Percentiles rank a stretch among this genome's conserved stretches.
These are phyloP conservation scores for Panicum virgatum DNA, from an alignment of 202 grass and related monocot genomes.

Conservation along the genomic window DNA sequence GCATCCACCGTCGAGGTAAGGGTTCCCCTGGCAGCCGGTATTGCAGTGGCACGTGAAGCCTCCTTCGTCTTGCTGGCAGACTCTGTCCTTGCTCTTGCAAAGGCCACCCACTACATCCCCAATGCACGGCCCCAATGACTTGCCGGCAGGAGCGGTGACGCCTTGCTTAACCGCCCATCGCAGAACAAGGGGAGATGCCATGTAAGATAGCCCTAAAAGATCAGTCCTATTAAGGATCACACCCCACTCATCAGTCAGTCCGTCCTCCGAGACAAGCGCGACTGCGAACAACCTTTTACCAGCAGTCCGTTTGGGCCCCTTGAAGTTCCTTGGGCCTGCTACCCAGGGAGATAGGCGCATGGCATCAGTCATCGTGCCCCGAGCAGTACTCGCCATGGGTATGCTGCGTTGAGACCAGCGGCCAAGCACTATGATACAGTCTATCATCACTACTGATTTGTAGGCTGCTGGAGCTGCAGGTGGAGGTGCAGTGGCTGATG, in stretches of 20 bases:
- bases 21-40: not conserved
- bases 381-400: not conserved
- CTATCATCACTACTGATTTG: not conserved
- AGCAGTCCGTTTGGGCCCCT: too few species aligned
- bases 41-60: not conserved
- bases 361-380: not conserved
- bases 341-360: not conserved
- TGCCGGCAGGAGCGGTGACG: rapidly evolving
- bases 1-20: not conserved
- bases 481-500: not conserved
- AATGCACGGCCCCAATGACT: not conserved
- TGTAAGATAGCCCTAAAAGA: rapidly evolving
- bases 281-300: too few species aligned
- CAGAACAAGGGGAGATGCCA: not conserved
- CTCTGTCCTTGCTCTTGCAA: not conserved
- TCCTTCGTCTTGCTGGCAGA: not conserved
- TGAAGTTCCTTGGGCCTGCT: not conserved
- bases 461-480: not conserved
- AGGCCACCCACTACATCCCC: rapidly evolving
- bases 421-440: not conserved
- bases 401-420: too few species aligned
- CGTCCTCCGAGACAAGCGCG: not conserved
- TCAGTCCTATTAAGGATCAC: not conserved
- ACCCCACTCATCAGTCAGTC: not conserved
- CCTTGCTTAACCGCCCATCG: not conserved